Percentiles rank a stretch among this genome's conserved stretches.
Conservation (phyloP, 2,329 filamentous ascomycete genomes). For the Fusarium sarcochroum region DNA sequence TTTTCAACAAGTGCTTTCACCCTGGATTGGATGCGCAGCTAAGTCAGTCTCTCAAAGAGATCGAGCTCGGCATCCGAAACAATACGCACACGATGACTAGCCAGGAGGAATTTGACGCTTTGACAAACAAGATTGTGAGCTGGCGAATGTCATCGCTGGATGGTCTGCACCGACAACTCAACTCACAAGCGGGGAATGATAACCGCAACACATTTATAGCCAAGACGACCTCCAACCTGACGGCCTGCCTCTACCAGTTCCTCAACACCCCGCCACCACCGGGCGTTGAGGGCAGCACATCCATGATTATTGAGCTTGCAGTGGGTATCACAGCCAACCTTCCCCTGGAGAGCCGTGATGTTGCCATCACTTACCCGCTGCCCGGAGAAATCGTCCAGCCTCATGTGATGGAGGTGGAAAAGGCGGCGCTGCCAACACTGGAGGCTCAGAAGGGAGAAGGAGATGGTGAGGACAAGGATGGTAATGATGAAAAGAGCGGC, state of each 20-base stretch:
- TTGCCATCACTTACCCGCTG: conserved; percentile 86
- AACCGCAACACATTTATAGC: conserved; percentile 79
- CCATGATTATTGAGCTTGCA: conserved; percentile 93
- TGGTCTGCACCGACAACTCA: conserved; percentile 81
- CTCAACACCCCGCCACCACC: conserved; percentile 82
- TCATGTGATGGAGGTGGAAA: conserved; percentile 89
- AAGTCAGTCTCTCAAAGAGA: conserved; percentile 83
- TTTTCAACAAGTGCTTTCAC: conserved; percentile 94
- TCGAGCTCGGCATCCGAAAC: conserved; percentile 88
- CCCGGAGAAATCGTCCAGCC: conserved; percentile 80
- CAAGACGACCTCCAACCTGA: conserved; percentile 77
- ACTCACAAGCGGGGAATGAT: conserved; percentile 74
- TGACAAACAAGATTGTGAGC: conserved; percentile 87
- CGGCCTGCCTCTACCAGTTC: conserved; percentile 78
- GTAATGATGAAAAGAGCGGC: conserved; percentile 60
- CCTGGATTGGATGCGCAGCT: conserved; percentile 84
- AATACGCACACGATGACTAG: conserved; percentile 81
- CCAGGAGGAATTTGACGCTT: conserved; percentile 89
- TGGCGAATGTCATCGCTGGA: conserved; percentile 96
- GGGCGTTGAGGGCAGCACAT: conserved; percentile 88
- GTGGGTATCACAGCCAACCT: conserved; percentile 88
- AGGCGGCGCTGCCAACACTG: conserved; percentile 75
- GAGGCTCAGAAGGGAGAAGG: conserved; percentile 59
- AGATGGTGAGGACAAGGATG: conserved; percentile 60
- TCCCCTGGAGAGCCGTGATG: conserved; percentile 91